These are phyloP conservation scores for Avena sativa DNA, from an alignment of 176 grass and related monocot species.

Conservation along the genomic window DNA sequence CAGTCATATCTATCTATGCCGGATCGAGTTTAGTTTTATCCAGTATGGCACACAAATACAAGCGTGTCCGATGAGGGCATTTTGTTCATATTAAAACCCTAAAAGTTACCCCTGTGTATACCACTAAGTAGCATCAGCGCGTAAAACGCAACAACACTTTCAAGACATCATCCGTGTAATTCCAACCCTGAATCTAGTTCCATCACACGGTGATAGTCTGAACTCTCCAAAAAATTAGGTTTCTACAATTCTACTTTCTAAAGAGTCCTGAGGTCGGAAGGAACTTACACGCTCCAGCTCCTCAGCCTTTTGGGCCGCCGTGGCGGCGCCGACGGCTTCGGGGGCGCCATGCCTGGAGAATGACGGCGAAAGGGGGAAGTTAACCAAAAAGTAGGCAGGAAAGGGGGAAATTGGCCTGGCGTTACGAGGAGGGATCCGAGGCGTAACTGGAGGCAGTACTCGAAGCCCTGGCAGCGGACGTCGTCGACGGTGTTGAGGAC, in stretches of 20 bases:
- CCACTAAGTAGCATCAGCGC: background rate
- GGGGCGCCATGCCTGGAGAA: constrained; percentile 45
- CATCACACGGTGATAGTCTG: background rate
- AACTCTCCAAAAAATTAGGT: constrained; percentile 1
- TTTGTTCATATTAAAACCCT: background rate
- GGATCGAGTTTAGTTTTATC: background rate
- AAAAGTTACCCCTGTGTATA: background rate
- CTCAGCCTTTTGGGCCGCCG: constrained; percentile 17
- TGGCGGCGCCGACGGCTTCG: constrained; percentile 26
- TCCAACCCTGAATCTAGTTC: background rate
- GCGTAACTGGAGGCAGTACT: constrained; percentile 52
- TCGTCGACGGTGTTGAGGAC: constrained; percentile 41
- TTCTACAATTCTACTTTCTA: background rate
- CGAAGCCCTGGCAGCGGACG: constrained; percentile 35
- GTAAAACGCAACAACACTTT: background rate
- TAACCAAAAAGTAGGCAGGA: background rate
- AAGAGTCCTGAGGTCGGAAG: background rate
- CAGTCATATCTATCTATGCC: background rate
- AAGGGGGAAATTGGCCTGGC: background rate
- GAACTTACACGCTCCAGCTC: constrained; percentile 52
- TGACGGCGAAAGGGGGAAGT: background rate
- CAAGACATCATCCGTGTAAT: background rate
- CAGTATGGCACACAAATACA: background rate
- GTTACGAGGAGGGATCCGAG: background rate
- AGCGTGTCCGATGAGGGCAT: background rate